Base-by-base conservation (phyloP, 768 basidiomycete genomes). In the Lactarius trivialis region DNA sequence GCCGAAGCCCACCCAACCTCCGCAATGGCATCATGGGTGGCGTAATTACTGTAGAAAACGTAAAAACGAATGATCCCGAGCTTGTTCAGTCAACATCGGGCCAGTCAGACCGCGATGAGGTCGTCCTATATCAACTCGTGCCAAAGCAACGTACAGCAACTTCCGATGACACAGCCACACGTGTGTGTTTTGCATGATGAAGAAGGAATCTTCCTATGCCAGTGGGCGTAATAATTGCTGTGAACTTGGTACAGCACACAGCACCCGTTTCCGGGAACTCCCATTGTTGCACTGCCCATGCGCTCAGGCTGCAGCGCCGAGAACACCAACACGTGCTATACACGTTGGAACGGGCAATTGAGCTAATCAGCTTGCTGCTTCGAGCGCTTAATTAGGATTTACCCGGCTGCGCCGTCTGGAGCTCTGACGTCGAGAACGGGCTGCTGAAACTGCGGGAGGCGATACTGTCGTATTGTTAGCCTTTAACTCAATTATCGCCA, bases 321-420 rank as follows among this genome's bases (percentile, higher is more conserved):
- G 37, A 2, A 21, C 8, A 55, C 55, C 55, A 19, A 48, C 60
- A 60, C 63, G 65, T 64, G 65, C 60, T 9, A 30, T 39, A 66
- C 65, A 66, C 65, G 63, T 61, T 66, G 63, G 36, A 50, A 50
- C n/a, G 41, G 58, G 52, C 41, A 43, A 56, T 50, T 52, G 19
- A 14, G 32, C 39, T 51, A 26, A n/a, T 50, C 34, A 24, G 21
- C 43, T 4, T 36, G 24, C 32, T n/a, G 34, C 28, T 12, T 14
- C n/a, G 24, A 43, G 36, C 49, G 48, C 36, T 33, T 33, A 58
- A 36, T 36, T 17, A 14, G 39, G 34, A 17, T 34, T 2, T 30
- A 51, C 48, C 49, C 26, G 36, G n/a, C n/a, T 34, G 21, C 19
- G 33, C 26, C 45, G 32, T 55, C 45, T 50, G 56, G 41, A 19